phyloP scores from a whole-genome alignment of 2,329 filamentous ascomycete genomes.

The Paraphaeosphaeria minitans region DNA sequence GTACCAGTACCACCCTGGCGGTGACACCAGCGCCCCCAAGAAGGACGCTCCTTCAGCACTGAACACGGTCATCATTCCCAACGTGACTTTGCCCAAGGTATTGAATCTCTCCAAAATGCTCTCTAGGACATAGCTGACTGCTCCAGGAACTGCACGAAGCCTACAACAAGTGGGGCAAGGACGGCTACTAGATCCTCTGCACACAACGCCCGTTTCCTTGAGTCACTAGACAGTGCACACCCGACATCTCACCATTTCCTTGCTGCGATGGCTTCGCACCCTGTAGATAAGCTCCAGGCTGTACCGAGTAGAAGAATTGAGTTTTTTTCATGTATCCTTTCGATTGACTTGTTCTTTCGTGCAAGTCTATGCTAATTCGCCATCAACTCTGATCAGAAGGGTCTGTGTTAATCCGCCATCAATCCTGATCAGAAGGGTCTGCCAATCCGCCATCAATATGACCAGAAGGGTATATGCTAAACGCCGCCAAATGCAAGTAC shows the following conservation, averaged over 20 bases:
- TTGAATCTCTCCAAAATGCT: background rate
- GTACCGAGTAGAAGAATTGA: constrained; percentile 22
- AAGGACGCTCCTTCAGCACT: constrained; percentile 93
- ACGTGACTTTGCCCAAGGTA: constrained; percentile 85
- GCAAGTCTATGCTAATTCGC: background rate
- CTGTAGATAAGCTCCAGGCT: constrained; percentile 21
- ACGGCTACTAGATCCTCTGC: constrained; percentile 66
- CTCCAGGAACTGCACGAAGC: constrained; percentile 84
- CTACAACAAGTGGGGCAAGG: constrained; percentile 99
- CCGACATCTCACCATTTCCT: constrained; percentile 14
- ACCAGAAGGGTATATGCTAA: constrained; percentile 4
- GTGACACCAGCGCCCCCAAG: constrained; percentile 74
- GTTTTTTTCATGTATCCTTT: constrained; percentile 3
- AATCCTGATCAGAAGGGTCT: background rate
- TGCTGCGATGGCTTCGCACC: constrained; percentile 14
- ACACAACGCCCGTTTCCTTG: constrained; percentile 13
- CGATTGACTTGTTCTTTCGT: too few relatives aligned
- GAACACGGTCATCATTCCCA: constrained; percentile 92
- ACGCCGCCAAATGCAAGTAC: constrained; percentile 9
- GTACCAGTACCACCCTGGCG: constrained; percentile 75
- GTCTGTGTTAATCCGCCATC: constrained; percentile 1
- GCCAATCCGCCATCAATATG: background rate
- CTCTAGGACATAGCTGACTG: constrained; percentile 12
- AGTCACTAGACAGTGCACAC: constrained; percentile 21
- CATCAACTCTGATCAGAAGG: background rate